A percentile compares a stretch with the other conserved stretches of the same genome.
Evolutionary conservation across 2,329 filamentous ascomycete genomes (phyloP).

Genomic region (Lecanicillium sp.): DNA sequence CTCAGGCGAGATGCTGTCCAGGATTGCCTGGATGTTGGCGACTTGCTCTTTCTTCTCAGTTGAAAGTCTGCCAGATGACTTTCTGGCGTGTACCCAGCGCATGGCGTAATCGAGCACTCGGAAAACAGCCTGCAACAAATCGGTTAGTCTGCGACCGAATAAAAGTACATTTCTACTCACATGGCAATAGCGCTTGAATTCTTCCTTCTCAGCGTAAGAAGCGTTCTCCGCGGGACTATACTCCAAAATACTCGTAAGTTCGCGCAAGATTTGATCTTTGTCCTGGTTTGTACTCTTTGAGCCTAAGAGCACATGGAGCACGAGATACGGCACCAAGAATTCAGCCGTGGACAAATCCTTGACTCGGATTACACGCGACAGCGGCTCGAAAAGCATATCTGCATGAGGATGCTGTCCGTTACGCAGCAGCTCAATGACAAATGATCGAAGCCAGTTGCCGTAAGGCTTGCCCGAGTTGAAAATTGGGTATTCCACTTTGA

Average conservation of each 20-base stretch:
- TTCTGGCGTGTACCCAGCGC: constrained; percentile 78
- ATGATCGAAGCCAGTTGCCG: constrained; percentile 71
- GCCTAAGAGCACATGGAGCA: constrained; percentile 75
- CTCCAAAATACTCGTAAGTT: constrained; percentile 69
- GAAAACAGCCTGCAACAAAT: constrained; percentile 68
- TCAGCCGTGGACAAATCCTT: constrained; percentile 82
- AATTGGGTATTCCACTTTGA: constrained; percentile 66
- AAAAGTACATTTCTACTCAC: constrained; percentile 40
- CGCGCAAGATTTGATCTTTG: constrained; percentile 58
- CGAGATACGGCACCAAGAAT: constrained; percentile 83
- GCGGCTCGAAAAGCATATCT: constrained; percentile 70
- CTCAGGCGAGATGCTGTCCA: constrained; percentile 64
- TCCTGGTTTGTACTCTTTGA: constrained; percentile 55
- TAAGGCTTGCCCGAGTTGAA: constrained; percentile 66
- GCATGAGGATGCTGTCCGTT: constrained; percentile 70
- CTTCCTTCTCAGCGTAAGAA: constrained; percentile 60
- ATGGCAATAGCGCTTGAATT: constrained; percentile 80
- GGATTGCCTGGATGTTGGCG: constrained; percentile 42
- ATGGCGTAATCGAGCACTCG: constrained; percentile 86
- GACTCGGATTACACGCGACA: constrained; percentile 75
- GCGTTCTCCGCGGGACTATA: constrained; percentile 47
- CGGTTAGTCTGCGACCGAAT: constrained; percentile 17
- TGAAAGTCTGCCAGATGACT: constrained; percentile 24
- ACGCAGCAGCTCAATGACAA: constrained; percentile 77
- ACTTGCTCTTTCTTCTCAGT: constrained; percentile 42